phyloP scores from a whole-genome alignment of 2,329 filamentous ascomycete genomes.

The Curvularia hawaiiensis region DNA sequence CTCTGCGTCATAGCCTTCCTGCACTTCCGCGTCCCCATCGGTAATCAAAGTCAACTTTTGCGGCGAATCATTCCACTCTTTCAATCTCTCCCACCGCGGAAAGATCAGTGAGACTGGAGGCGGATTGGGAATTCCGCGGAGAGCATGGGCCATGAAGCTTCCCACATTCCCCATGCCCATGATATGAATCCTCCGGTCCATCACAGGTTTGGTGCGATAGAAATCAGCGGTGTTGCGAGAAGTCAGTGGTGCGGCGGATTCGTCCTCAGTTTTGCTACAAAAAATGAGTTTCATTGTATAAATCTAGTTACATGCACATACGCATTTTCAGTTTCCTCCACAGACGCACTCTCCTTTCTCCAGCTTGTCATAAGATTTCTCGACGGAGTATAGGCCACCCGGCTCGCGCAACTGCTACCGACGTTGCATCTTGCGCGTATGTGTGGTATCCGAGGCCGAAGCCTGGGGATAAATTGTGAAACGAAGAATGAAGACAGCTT shows the following conservation, averaged over 20 bases:
- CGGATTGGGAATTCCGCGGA: slow-evolving; percentile 64
- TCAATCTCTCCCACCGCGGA: slow-evolving; percentile 57
- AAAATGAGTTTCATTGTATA: slow-evolving; percentile 15
- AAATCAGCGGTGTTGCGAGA: slow-evolving; percentile 33
- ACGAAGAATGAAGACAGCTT: slow-evolving; percentile 52
- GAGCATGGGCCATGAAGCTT: slow-evolving; percentile 74
- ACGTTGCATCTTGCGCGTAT: slow-evolving; percentile 44
- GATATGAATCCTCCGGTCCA: slow-evolving; percentile 60
- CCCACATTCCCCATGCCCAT: slow-evolving; percentile 84
- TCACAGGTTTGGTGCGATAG: slow-evolving; percentile 37
- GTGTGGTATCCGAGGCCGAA: slow-evolving; percentile 54
- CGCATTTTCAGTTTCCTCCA: slow-evolving; percentile 21
- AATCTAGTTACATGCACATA: slow-evolving; percentile 5
- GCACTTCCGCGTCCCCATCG: slow-evolving; percentile 48
- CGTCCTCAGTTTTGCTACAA: slow-evolving; percentile 24
- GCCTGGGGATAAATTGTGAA: slow-evolving; percentile 49
- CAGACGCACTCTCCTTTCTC: slow-evolving; percentile 26
- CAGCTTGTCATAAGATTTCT: slow-evolving; percentile 28
- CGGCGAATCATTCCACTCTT: slow-evolving; percentile 53
- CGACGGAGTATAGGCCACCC: slow-evolving; percentile 48
- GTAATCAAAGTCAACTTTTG: slow-evolving; percentile 55
- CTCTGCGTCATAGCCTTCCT: slow-evolving; percentile 54
- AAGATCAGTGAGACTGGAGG: slow-evolving; percentile 84
- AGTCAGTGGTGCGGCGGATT: background rate
- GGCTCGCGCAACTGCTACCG: slow-evolving; percentile 51